Evolutionary conservation across 257 asterid genomes (phyloP), one percentile per base, ranked within the genome.

Genomic region (Parsonsia alboflavescens): DNA sequence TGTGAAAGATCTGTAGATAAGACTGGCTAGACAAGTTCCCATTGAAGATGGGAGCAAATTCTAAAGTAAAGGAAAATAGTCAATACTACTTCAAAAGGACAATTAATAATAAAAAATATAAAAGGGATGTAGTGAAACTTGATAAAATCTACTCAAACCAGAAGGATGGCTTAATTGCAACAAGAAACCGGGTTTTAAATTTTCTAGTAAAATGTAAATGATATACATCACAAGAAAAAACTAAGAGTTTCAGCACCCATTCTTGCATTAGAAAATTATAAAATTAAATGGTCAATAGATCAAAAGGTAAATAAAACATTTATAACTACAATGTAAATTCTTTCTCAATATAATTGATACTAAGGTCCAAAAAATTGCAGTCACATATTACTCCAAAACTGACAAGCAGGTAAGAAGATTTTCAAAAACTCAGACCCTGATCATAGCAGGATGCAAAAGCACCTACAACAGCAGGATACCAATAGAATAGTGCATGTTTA

Each of bases 1-100:
- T 92, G 98, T 49, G 98, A 81, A 92, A 92, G 82, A 81, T 85
- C 87, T 90, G 90, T 85, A 92, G 72, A 78, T 97, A 92, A 72
- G 79, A 84, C 82, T 80, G 85, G 24, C 86, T 85, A 73, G 88
- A 86, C 75, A 85, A 70, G 80, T 92, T 87, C 98, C 98, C 96
- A 92, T 92, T 65, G 96, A 90, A 72, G 98, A 92, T 46, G 98
- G 89, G 70, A 92, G 96, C 86, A 92, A 78, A 62, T 80, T 80
- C 98, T 92, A 90, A 86, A 80, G 19, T 46, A 65, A 65, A 39
- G 50, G 50, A 65, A 36, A 39, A 69, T 52, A 26, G 59, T 69
- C 73, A n/a, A 69, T 13, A 69, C 59, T 65, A 36, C 49, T 39
- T 10, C 70, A 65, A 36, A 63, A 65, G 70, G 70, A 65, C 30